phyloP scores from a whole-genome alignment of 768 basidiomycete species.

The Tulasnella sp. region DNA sequence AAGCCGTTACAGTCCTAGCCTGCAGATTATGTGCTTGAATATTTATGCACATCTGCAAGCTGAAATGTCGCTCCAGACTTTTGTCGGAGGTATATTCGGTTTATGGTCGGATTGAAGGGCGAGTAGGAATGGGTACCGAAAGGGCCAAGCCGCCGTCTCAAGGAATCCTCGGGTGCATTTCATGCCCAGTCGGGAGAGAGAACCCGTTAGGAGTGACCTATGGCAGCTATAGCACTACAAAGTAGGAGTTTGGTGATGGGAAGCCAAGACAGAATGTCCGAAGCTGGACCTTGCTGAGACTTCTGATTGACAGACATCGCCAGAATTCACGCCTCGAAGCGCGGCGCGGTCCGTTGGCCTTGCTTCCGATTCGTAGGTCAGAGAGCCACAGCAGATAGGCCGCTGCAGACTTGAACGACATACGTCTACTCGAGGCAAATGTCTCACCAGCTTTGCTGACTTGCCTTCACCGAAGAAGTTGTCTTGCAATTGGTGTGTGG shows the following conservation, averaged over 20 bases:
- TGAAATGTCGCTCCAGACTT: neutral
- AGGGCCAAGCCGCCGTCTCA: neutral
- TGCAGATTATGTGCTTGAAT: neutral
- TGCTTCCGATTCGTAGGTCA: neutral
- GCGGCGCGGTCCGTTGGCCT: neutral
- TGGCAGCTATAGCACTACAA: neutral
- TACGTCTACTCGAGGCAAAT: neutral
- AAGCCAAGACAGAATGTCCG: neutral
- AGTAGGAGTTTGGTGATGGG: neutral
- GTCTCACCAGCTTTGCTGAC: neutral
- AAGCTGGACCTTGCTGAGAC: neutral
- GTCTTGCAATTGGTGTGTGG: neutral
- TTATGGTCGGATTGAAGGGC: neutral
- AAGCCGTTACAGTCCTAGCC: neutral
- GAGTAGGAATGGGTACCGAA: neutral
- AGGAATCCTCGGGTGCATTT: neutral
- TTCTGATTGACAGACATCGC: neutral
- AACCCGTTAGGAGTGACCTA: neutral
- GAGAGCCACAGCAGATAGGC: neutral
- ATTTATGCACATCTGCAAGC: neutral
- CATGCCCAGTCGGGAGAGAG: neutral
- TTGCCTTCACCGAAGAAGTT: neutral
- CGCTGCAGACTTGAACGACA: neutral
- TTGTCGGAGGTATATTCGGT: neutral
- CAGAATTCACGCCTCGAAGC: neutral